Evolutionary conservation across 83 land plant species (phyloP).

Genomic region (Larix sibirica): DNA sequence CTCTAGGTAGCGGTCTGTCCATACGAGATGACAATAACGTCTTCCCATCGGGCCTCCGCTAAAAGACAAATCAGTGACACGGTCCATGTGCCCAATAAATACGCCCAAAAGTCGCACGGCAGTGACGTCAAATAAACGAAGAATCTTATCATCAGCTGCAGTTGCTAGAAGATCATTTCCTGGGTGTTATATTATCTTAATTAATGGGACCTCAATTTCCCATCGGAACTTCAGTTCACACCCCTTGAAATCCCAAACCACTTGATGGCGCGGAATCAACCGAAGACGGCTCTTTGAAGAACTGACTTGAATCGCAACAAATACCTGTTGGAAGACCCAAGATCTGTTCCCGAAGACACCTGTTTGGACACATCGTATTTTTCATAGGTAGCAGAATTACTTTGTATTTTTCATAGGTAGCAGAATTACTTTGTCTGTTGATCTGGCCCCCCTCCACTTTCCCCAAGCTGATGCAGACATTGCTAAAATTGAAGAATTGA

Average conservation of each 20-base stretch:
- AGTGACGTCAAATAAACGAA: slow-evolving; percentile 80
- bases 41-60: slow-evolving; percentile 91
- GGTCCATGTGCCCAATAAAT: slow-evolving; percentile 92
- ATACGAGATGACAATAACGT: slow-evolving; percentile 91
- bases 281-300: neutral
- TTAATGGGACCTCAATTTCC: slow-evolving; percentile 62
- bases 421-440: neutral
- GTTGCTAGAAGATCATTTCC: slow-evolving; percentile 93
- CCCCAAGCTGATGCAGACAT: slow-evolving; percentile 1
- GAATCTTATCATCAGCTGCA: slow-evolving; percentile 77
- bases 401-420: neutral
- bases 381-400: neutral
- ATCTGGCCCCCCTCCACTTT: too few species aligned
- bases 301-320: neutral
- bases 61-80: slow-evolving; percentile 94
- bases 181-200: slow-evolving; percentile 76
- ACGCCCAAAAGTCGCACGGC: slow-evolving; percentile 82
- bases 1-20: slow-evolving; percentile 33
- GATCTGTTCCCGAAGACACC: neutral
- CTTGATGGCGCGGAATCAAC: too few species aligned
- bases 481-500: neutral
- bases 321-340: neutral
- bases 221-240: slow-evolving; percentile 64
- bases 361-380: neutral
- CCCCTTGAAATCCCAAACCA: slow-evolving; percentile 92